Evolutionary conservation across 208 protist genomes (phyloP), one percentile per base, ranked within the genome.

Genomic region (Trypanosoma rangeli): DNA sequence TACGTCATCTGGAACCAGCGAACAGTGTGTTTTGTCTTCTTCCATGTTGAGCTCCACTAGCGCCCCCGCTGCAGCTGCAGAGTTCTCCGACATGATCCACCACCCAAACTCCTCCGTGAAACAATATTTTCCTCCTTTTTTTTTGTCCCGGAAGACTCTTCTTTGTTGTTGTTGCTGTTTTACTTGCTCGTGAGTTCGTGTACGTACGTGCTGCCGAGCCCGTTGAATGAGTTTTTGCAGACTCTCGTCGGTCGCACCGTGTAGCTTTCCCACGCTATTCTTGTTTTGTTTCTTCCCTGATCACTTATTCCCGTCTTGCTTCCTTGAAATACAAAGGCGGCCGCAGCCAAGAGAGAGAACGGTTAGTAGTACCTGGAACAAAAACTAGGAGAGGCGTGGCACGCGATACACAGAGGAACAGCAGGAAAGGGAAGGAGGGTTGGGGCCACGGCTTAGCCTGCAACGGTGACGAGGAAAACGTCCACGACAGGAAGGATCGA

Each of bases 1-100:
- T 5, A 93, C 85, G 37, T 88, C 82, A 22, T 82, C 66, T 5
- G 90, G 86, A 73, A 93, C 86, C 13, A 92, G 76, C 5, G 73
- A 74, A 37, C 62, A 50, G 33, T 77, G 61, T 35, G 49, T 54
- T 22, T 74, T 73, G 59, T 78, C 68, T 13, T 85, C 70, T 9
- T 73, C 64, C 7, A 76, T 42, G 53, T 77, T n/a, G 29, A 76
- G 73, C 64, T 73, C 68, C 16, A 58, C 18, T 20, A 79, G 50
- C 1, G 67, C 68, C 33, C 37, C 55, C n/a, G 50, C 58, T 7
- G 56, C 50, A 18, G 64, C 33, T 28, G 52, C 39, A n/a, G 57
- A 18, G 42, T 35, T 18, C 33, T 69, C 54, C 28, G 65, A 12
- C 74, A 73, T 79, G 26, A 33, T 66, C 15, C 37, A 18, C 26